These are phyloP conservation scores for Cryomyces antarcticus DNA, from an alignment of 495 filamentous ascomycete species.

Conservation along the genomic window DNA sequence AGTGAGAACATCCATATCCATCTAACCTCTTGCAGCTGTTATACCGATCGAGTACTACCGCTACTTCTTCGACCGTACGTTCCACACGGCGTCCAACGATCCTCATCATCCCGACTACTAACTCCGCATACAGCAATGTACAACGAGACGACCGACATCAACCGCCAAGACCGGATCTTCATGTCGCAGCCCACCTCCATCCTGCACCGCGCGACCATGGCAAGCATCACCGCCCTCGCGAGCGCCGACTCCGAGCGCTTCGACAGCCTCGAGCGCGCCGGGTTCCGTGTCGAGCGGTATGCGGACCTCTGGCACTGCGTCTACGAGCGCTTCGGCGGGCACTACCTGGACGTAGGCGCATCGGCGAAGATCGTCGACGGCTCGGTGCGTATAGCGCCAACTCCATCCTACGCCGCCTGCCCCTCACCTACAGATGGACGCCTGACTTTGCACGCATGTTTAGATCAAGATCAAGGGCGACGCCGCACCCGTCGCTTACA, in stretches of 20 bases:
- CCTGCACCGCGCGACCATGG: neutral
- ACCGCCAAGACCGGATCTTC: slow-evolving; percentile 9
- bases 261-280: slow-evolving; percentile 17
- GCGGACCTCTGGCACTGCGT: slow-evolving; percentile 9
- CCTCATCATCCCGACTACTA: slow-evolving; percentile 14
- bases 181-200: neutral
- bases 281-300: slow-evolving; percentile 16
- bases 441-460: no score
- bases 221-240: no score
- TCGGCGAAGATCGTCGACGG: slow-evolving; percentile 54
- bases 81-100: slow-evolving; percentile 6
- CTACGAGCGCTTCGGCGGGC: slow-evolving; percentile 13
- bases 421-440: no score
- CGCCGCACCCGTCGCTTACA: slow-evolving; percentile 38
- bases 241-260: slow-evolving; percentile 10
- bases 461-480: slow-evolving; percentile 46
- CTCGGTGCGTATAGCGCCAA: no score
- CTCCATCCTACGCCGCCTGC: no score
- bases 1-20: slow-evolving; percentile 5
- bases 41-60: no score
- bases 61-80: no score
- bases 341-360: slow-evolving; percentile 44
- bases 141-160: slow-evolving; percentile 13
- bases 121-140: slow-evolving; percentile 9
- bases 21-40: no score